Conservation (phyloP, 345 rosid genomes). For the Physaria fendleri region DNA sequence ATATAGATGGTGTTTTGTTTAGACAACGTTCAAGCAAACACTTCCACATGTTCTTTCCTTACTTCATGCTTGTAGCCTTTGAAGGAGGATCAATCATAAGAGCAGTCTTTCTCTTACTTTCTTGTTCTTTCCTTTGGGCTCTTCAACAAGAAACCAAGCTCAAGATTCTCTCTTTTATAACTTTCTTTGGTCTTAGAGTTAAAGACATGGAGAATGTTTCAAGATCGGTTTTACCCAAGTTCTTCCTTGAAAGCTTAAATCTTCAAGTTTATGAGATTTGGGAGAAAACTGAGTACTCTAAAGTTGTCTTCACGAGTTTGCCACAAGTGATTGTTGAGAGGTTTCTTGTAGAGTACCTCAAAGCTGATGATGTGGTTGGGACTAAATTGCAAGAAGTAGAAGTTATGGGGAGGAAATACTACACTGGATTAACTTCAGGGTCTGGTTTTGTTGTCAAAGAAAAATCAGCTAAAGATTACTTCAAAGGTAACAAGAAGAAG, state of each 20-base stretch:
- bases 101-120: slow-evolving; percentile 49
- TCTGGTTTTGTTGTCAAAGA: slow-evolving; percentile 65
- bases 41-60: slow-evolving; percentile 67
- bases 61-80: slow-evolving; percentile 89
- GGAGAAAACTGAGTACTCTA: slow-evolving; percentile 32
- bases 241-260: slow-evolving; percentile 76
- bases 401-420: slow-evolving; percentile 34
- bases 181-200: slow-evolving; percentile 66
- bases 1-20: slow-evolving; percentile 56
- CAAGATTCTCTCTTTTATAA: slow-evolving; percentile 55
- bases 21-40: slow-evolving; percentile 29
- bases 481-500: slow-evolving; percentile 46
- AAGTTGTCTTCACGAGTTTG: slow-evolving; percentile 55
- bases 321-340: slow-evolving; percentile 82
- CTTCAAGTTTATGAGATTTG: slow-evolving; percentile 48
- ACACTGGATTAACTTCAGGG: slow-evolving; percentile 58
- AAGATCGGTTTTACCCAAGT: slow-evolving; percentile 87
- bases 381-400: slow-evolving; percentile 50
- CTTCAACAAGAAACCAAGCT: slow-evolving; percentile 45
- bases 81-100: slow-evolving; percentile 83
- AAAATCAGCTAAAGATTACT: slow-evolving; percentile 51
- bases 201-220: slow-evolving; percentile 52
- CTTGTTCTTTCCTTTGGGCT: slow-evolving; percentile 53
- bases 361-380: slow-evolving; percentile 55
- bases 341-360: slow-evolving; percentile 62